Conservation (phyloP, 257 asterid genomes). For the Ehretia macrophylla region DNA sequence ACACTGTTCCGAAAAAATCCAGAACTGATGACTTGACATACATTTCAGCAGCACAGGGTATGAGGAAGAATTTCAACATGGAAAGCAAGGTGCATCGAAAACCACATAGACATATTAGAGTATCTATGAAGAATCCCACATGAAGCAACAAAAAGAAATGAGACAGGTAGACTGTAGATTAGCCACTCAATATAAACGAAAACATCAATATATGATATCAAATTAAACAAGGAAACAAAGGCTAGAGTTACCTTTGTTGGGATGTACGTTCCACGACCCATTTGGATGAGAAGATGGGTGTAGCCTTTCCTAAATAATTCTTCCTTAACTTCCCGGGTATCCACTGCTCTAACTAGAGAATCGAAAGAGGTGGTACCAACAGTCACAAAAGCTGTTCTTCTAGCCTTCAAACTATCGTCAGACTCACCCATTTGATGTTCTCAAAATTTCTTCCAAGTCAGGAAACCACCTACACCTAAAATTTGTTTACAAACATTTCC, state of each 20-base stretch:
- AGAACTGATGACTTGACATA: no score
- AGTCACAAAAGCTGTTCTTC: constrained; percentile 71
- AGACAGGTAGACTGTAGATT: no score
- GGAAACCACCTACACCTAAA: background rate
- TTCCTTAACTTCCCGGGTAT: constrained; percentile 56
- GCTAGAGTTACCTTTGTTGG: constrained; percentile 60
- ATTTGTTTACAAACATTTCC: background rate
- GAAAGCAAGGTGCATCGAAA: no score
- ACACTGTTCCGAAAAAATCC: no score
- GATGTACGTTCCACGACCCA: constrained; percentile 85
- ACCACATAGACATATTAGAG: no score
- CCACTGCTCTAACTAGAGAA: constrained; percentile 77
- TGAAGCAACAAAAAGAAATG: no score
- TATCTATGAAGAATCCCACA: no score
- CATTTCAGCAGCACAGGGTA: no score
- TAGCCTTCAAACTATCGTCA: constrained; percentile 29
- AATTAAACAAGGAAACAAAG: background rate
- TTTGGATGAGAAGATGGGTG: constrained; percentile 73
- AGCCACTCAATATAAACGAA: no score
- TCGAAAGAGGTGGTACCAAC: constrained; percentile 95
- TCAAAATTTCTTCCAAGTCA: constrained; percentile 7
- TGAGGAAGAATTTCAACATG: no score
- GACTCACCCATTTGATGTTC: constrained; percentile 37
- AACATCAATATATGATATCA: background rate
- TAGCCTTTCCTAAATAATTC: constrained; percentile 64